phyloP scores from a whole-genome alignment of 306 rosid species.

The Prosopis cineraria region DNA sequence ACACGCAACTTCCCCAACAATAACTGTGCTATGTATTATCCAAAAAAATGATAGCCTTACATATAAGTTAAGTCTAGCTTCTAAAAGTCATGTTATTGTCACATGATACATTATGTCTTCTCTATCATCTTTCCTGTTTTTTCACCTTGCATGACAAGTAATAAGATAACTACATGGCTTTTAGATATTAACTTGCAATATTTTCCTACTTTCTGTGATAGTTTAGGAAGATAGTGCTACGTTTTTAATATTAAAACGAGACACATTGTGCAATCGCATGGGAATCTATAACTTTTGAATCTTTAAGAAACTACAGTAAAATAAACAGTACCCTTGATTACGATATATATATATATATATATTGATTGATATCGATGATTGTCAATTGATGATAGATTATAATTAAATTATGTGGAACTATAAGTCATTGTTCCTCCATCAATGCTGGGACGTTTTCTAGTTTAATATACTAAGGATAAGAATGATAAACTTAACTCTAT shows the following conservation, averaged over 20 bases:
- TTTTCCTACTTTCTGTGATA: not conserved
- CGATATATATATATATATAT: not conserved
- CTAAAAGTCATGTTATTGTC: not conserved
- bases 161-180: not conserved
- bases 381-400: not conserved
- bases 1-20: not conserved
- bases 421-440: not conserved
- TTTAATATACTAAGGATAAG: not conserved
- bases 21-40: not conserved
- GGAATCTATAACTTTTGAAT: not conserved
- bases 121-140: not conserved
- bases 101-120: not conserved
- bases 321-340: not conserved
- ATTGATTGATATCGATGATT: not conserved
- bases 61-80: too few species aligned
- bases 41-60: not conserved
- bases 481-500: not conserved
- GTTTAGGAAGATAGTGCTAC: not conserved
- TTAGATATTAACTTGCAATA: not conserved
- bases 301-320: not conserved
- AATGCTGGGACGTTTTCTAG: not conserved
- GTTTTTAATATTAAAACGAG: not conserved
- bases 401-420: not conserved
- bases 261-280: not conserved
- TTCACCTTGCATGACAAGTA: not conserved